Base-by-base conservation (phyloP, 1,139 yeast species). In the Suhomyces terraborum region DNA sequence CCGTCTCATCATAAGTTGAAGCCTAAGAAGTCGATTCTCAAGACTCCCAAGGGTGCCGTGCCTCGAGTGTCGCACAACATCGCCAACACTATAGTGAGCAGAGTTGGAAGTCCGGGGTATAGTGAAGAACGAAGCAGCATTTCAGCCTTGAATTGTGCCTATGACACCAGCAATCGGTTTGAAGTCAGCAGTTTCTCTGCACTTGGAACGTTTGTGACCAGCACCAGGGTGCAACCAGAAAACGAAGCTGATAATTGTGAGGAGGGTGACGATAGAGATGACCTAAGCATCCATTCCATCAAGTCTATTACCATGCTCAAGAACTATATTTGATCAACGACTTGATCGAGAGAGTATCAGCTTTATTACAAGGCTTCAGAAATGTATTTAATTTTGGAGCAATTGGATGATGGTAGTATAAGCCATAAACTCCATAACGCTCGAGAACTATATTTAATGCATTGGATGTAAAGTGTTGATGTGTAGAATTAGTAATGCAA, bases 1-100 rank as follows among this genome's bases (percentile, higher is more conserved):
- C 78, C 78, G 2, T 67, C 73, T 12, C 78, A 73, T 50, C 68
- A 67, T 36, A 62, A 58, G 1, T 54, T 73, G 28, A 66, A 70
- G 48, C 78, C 78, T 0, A 69, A 69, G 50, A 56, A 64, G 29
- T 67, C 74, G 7, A 73, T 73, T 16, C 55, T 73, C 44, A 73
- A 73, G 53, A 50, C 52, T 7, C 23, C 40, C 6, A 27, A 18
- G 19, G 25, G 30, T n/a, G 26, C 25, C 2, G n/a, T n/a, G n/a
- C 10, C 14, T 8, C 13, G 29, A 7, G 22, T 23, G 3, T 30
- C 35, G 2, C 23, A 23, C 13, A 26, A 25, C 6, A 27, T 26
- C 4, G 19, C 8, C 8, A 32, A 21, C 2, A 10, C 16, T 13
- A 32, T 22, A 8, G n/a, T 20, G 14, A 12, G 20, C 32, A 18